phyloP scores from a whole-genome alignment of 2,329 filamentous ascomycete species.

The Ceratocystis alfenasii region DNA sequence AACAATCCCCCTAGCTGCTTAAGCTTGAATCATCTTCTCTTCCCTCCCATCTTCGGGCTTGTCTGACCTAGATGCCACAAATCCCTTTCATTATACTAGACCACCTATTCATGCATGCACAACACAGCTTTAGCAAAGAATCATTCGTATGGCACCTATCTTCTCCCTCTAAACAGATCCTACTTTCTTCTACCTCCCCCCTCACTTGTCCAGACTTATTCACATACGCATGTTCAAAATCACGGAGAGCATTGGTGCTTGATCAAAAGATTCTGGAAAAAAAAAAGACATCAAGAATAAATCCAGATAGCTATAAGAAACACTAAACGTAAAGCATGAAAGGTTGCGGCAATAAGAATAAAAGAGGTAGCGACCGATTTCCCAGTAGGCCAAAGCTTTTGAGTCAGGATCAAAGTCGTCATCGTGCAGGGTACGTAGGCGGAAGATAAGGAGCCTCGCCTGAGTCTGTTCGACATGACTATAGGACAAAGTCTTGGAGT shows the following conservation, averaged over 20 bases:
- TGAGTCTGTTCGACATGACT: background rate
- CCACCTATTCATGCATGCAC: background rate
- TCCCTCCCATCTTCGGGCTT: background rate
- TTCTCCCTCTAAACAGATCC: no score
- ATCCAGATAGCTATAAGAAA: constrained; percentile 16
- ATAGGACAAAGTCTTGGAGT: background rate
- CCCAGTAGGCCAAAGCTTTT: constrained; percentile 21
- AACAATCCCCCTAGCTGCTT: background rate
- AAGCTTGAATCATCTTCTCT: background rate
- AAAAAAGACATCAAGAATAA: constrained; percentile 19
- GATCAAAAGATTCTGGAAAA: no score
- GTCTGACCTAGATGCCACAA: background rate
- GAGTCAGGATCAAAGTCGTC: constrained; percentile 18
- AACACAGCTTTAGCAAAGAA: background rate
- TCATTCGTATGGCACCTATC: no score
- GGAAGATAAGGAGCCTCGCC: background rate
- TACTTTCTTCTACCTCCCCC: no score
- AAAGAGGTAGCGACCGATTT: constrained; percentile 18
- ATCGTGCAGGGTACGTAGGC: constrained; percentile 9
- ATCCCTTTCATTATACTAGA: background rate
- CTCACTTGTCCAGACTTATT: background rate
- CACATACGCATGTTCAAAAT: no score
- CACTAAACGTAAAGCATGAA: constrained; percentile 31
- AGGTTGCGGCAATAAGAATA: constrained; percentile 23
- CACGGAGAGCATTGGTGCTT: no score